Evolutionary conservation across 306 rosid genomes (phyloP).

Genomic region (Macrotyloma uniflorum): DNA sequence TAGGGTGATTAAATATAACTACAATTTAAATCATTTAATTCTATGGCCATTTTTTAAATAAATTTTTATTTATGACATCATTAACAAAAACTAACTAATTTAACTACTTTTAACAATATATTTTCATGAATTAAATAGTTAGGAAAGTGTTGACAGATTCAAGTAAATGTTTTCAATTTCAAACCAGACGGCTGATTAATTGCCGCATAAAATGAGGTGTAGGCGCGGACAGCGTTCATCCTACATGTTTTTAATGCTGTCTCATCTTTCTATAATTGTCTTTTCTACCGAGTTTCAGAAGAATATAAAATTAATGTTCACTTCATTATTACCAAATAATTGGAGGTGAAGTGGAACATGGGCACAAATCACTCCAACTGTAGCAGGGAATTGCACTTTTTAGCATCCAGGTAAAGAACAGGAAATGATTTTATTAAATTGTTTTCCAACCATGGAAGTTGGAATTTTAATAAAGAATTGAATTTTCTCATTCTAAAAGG

Average conservation of each 20-base stretch:
- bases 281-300: neutral
- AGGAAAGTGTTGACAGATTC: neutral
- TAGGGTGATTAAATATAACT: too few relatives aligned
- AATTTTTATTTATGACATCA: too few relatives aligned
- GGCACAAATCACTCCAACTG: neutral
- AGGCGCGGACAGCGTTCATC: neutral
- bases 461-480: neutral
- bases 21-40: too few relatives aligned
- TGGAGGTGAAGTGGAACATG: neutral
- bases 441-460: neutral
- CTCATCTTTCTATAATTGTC: conserved; percentile 3
- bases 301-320: neutral
- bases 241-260: conserved; percentile 22
- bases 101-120: too few relatives aligned
- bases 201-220: neutral
- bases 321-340: neutral
- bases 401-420: neutral
- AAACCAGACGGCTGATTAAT: neutral
- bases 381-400: neutral
- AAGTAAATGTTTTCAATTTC: conserved; percentile 8
- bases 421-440: neutral
- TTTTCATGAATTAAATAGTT: neutral
- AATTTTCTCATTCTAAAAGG: neutral
- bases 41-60: too few relatives aligned
- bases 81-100: too few relatives aligned